Evolutionary conservation across 768 basidiomycete genomes (phyloP), one percentile per base, ranked within the genome.

Genomic region (Suillus spraguei): DNA sequence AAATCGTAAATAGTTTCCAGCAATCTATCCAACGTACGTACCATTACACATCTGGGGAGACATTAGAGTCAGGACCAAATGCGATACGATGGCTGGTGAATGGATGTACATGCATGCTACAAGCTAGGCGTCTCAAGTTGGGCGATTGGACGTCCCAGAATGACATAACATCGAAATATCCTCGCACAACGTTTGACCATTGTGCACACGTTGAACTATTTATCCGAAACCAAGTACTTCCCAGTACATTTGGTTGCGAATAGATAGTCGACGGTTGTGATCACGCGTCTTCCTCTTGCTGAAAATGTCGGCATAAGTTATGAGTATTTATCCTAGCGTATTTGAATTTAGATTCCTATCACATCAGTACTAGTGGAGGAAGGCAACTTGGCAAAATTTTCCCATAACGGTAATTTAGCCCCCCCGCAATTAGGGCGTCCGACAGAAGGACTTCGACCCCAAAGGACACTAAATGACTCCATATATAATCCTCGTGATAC

Each of bases 181-280:
- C n/a, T n/a, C n/a, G n/a, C n/a, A n/a, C n/a, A n/a, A n/a, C n/a
- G 13, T 47, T 22, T 46, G 10, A 46, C n/a, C 9, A 1, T n/a
- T 44, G 20, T 20, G 42, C 44, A 10, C n/a, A 47, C 2, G 22
- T 13, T 47, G 14, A 28, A 28, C 22, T 28, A 24, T 16, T 13
- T 24, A 49, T 13, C 2, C 13, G 7, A 7, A 49, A 49, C 47
- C 22, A 49, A 49, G 22, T 24, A 49, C 47, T 16, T 49, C 22
- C 13, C 47, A 16, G 22, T 49, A 49, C 47, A 49, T 49, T 49
- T 49, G 47, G 47, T 49, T 49, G 22, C 47, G 47, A 49, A 49
- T 49, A 49, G 24, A 49, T 32, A 52, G 24, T 50, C 24, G 4
- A 28, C 9, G 9, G 50, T 32, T 32, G 50, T 33, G 4, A 10